Evolutionary conservation across 805 yeast species (phyloP), one percentile per base, ranked within the genome.

Genomic region (Candida ficus): DNA sequence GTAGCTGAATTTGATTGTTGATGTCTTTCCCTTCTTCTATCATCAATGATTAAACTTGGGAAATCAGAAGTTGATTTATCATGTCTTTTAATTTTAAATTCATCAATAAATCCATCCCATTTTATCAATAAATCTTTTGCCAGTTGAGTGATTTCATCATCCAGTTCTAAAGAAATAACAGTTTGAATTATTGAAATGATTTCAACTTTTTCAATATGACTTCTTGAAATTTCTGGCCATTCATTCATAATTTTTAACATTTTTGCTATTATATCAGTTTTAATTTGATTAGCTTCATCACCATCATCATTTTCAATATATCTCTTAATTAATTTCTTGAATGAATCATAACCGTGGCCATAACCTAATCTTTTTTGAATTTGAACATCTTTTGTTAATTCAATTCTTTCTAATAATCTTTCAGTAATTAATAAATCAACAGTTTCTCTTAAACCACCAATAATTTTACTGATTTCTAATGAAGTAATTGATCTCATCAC

Each of bases 301-400:
- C 28, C 33, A 21, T 34, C 32, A n/a, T 39, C 43, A 11, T 36
- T 37, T 10, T 35, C 32, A 20, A 16, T 35, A 23, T 29, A 43
- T 33, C 44, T 66, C 45, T 70, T 68, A 38, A 89, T 56, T 5
- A 86, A 63, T 12, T 79, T 73, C 13, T 84, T 75, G 38, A 90
- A 67, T 16, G 93, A 80, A 54, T 81, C 81, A 61, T 88, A 85
- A 11, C 98, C 99, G 59, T 90, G 99, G 54, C 88, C 70, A 45
- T 80, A 74, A 52, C 87, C 76, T 32, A 90, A 76, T 25, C 74
- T 71, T 12, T 71, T 61, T 40, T 83, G 76, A 22, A 83, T 66
- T 5, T 61, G 59, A 2, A 67, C 64, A 32, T 74, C 79, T 14
- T 68, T 62, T 5, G 86, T 70, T 28, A 76, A 58, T 43, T 71